Conservation (phyloP, 306 rosid genomes). For the Rosa chinensis region DNA sequence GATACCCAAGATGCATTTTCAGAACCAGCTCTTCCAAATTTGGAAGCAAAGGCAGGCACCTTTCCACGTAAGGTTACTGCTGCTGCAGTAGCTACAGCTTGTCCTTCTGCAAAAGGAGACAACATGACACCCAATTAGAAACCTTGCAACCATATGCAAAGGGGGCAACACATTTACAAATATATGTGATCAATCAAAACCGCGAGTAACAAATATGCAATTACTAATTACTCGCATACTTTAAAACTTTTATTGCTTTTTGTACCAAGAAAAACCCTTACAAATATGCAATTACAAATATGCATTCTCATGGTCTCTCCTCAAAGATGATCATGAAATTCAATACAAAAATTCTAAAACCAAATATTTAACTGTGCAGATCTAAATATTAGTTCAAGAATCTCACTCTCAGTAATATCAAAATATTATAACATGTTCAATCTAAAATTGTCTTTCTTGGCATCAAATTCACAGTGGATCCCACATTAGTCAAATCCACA, state of each 20-base stretch:
- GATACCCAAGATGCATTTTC: slow-evolving; percentile 65
- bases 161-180: neutral
- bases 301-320: neutral
- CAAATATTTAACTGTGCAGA: neutral
- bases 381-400: neutral
- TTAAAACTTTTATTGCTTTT: neutral
- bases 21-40: slow-evolving; percentile 46
- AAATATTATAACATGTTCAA: neutral
- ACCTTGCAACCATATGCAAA: neutral
- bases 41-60: slow-evolving; percentile 44
- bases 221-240: neutral
- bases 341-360: neutral
- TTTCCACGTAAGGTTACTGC: slow-evolving; percentile 51
- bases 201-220: neutral
- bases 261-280: neutral
- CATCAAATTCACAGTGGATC: neutral
- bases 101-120: slow-evolving; percentile 54
- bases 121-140: neutral
- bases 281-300: too few species aligned
- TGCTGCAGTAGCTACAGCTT: slow-evolving; percentile 62
- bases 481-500: neutral
- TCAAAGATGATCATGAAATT: neutral
- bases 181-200: neutral
- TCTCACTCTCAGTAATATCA: neutral
- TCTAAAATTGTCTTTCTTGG: neutral